Evolutionary conservation across 2,329 filamentous ascomycete genomes (phyloP), one percentile per base, ranked within the genome.

Genomic region (Aspergillus versicolor): DNA sequence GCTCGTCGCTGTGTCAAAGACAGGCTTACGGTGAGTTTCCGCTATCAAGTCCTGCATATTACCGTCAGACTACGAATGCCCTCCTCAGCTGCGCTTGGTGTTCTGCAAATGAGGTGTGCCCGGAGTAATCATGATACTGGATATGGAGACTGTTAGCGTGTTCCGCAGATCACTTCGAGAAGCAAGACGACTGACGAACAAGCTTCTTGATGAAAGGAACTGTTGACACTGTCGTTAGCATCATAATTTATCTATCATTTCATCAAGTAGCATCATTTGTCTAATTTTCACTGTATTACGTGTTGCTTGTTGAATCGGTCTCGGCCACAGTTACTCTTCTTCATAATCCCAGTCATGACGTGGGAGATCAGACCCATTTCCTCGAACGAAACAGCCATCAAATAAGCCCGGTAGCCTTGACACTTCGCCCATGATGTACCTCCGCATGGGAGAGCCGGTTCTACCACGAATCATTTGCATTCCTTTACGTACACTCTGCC

Each of bases 301-400:
- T 34, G 53, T 56, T 52, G 27, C 27, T 30, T 30, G 27, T 30
- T 30, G 17, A 53, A 19, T 13, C 27, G 21, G 22, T 49, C 46
- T 13, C 21, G 19, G 19, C 46, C 9, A 40, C 32, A 9, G 32
- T 5, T 15, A n/a, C 8, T 56, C 19, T 27, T 15, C 27, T 48
- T 43, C 42, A 45, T 43, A 38, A 46, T 40, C 22, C 38, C 17
- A 52, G 44, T 57, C 49, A 57, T 57, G 55, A 57, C 55, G 55
- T 57, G 55, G 55, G 49, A 42, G 49, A 57, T 56, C 40, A 38
- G 34, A 42, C 42, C 54, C 15, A 22, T 42, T 21, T 17, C 15
- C 24, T 12, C 21, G 21, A 21, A 11, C 9, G 32, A 22, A 24
- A 13, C 27, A 12, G 17, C 40, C 45, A 17, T 19, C 30, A 21